These are phyloP conservation scores for Phoenix roebelenii DNA, from an alignment of 176 grass and related monocot species.

Conservation along the genomic window DNA sequence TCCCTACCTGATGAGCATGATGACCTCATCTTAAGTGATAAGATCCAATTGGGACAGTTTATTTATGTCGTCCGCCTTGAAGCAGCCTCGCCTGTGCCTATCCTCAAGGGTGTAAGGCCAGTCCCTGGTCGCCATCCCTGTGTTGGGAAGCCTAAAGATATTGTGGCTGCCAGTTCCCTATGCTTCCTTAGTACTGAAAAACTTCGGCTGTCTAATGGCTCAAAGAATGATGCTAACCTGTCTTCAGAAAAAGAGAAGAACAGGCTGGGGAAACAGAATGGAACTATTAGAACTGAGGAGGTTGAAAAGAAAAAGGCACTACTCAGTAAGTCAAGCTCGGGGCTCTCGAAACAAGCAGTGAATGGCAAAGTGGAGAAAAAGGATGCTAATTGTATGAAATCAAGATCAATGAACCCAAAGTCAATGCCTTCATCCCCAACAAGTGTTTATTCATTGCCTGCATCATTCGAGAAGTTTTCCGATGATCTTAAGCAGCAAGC, in stretches of 20 bases:
- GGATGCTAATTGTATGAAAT: conserved; percentile 5
- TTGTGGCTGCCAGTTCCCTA: not conserved
- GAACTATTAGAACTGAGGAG: conserved; percentile 16
- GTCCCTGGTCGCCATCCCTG: conserved; percentile 64
- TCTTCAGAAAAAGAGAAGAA: conserved; percentile 11
- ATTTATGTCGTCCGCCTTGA: conserved; percentile 63
- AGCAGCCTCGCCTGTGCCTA: conserved; percentile 66
- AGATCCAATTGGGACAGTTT: conserved; percentile 87
- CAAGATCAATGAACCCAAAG: conserved; percentile 10
- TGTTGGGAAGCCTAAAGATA: conserved; percentile 45
- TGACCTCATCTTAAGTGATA: conserved; percentile 85
- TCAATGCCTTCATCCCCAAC: conserved; percentile 25
- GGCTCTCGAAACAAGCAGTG: conserved; percentile 22
- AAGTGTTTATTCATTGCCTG: conserved; percentile 19
- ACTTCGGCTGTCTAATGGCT: not conserved
- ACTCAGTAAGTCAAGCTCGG: conserved; percentile 26
- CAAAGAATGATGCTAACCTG: not conserved
- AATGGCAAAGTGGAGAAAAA: conserved; percentile 25
- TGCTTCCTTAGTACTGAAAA: not conserved
- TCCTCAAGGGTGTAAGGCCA: conserved; percentile 62
- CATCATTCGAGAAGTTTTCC: conserved; percentile 19
- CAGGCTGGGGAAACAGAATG: conserved; percentile 19
- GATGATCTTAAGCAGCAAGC: conserved; percentile 25
- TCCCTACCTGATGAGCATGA: conserved; percentile 63
- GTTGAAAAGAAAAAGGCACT: conserved; percentile 22